Percentiles rank a stretch among this genome's conserved stretches.
These are phyloP conservation scores for Leishmania aethiopica DNA, from an alignment of 208 protist genomes.

Conservation along the genomic window DNA sequence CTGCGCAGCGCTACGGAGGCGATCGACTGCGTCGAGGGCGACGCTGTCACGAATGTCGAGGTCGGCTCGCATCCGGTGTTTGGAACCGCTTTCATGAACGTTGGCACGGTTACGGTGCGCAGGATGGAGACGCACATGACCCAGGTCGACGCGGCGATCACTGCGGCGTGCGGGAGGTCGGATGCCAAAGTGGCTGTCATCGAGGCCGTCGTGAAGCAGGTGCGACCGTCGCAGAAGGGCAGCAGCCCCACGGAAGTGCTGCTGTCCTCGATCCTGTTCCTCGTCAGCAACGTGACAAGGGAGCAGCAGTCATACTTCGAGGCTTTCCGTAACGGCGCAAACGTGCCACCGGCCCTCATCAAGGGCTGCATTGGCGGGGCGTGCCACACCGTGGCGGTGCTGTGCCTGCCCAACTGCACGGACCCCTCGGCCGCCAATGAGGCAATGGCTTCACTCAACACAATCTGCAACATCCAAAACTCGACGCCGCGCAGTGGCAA, in stretches of 20 bases:
- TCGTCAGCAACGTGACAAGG: conserved; percentile 38
- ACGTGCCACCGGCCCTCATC: conserved; percentile 35
- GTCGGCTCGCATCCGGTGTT: conserved; percentile 65
- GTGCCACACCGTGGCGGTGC: conserved; percentile 44
- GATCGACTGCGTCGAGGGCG: conserved; percentile 27
- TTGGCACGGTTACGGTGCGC: conserved; percentile 30
- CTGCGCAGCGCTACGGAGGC: conserved; percentile 36
- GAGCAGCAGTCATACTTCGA: conserved; percentile 37
- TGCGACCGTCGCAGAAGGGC: conserved; percentile 35
- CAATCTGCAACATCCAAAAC: conserved; percentile 42
- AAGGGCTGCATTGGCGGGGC: conserved; percentile 58
- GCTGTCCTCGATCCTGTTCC: conserved; percentile 48
- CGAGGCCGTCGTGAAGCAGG: conserved; percentile 64
- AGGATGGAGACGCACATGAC: conserved; percentile 15
- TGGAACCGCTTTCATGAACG: conserved; percentile 56
- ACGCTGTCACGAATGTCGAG: conserved; percentile 23
- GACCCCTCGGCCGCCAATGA: conserved; percentile 14
- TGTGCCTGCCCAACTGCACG: conserved; percentile 35
- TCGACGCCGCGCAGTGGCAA: conserved; percentile 60
- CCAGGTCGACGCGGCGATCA: conserved; percentile 31
- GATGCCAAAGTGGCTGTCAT: conserved; percentile 39
- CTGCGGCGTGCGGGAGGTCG: conserved; percentile 22
- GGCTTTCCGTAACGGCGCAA: conserved; percentile 33
- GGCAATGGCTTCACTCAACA: conserved; percentile 29
- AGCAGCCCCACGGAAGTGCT: conserved; percentile 40